Percentiles rank a stretch among this genome's conserved stretches.
Conservation (phyloP, 2,329 filamentous ascomycete species). For the Aspergillus clavatus region DNA sequence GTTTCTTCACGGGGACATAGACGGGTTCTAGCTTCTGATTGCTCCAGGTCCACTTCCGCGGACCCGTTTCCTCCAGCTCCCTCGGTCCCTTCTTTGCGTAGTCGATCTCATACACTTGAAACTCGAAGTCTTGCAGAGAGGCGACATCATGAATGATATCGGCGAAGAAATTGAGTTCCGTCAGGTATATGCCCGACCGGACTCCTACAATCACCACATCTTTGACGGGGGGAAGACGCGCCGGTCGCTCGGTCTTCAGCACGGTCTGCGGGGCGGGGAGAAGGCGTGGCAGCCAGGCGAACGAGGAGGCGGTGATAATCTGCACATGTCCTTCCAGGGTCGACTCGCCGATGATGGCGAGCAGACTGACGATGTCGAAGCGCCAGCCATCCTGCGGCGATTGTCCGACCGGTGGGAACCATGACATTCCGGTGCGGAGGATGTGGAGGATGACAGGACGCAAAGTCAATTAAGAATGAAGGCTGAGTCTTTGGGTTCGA, state of each 20-base stretch:
- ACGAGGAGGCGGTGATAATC: slow-evolving; percentile 53
- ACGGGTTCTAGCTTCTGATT: neutral
- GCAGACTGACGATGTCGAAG: slow-evolving; percentile 58
- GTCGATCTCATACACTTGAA: slow-evolving; percentile 8
- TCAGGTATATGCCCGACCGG: slow-evolving; percentile 51
- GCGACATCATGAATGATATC: slow-evolving; percentile 52
- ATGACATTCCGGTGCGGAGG: neutral
- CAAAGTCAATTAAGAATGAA: too few relatives aligned
- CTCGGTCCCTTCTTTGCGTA: neutral
- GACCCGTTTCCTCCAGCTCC: neutral
- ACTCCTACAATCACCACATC: slow-evolving; percentile 54
- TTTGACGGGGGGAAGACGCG: slow-evolving; percentile 51
- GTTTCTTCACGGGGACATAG: slow-evolving; percentile 30
- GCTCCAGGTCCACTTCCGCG: neutral
- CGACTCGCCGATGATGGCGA: slow-evolving; percentile 59
- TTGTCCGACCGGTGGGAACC: neutral
- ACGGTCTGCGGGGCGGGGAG: slow-evolving; percentile 59
- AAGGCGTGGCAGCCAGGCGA: slow-evolving; percentile 55
- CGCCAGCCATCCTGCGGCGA: slow-evolving; percentile 39
- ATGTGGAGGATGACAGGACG: neutral
- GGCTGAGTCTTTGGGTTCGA: too few relatives aligned
- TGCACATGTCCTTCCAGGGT: slow-evolving; percentile 56
- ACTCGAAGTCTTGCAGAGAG: slow-evolving; percentile 5
- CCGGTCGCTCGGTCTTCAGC: slow-evolving; percentile 52
- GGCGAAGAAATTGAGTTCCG: slow-evolving; percentile 58